Conservation (phyloP, 768 basidiomycete species). For the Erythrobasidium yunnanense region DNA sequence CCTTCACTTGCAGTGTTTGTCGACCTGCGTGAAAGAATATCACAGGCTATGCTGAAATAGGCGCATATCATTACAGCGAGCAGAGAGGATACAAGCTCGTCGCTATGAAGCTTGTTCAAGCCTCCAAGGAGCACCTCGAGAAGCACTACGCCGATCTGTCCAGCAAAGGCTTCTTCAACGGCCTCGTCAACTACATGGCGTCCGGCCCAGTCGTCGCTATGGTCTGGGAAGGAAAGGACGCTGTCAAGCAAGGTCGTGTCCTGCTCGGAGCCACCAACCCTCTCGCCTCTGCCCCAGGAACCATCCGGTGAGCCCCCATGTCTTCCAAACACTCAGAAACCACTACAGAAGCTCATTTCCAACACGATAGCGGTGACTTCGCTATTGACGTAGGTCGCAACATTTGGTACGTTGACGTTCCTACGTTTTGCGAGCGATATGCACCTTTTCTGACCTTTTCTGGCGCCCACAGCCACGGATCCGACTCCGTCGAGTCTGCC, state of each 20-base stretch:
- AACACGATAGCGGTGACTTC: conserved; percentile 67
- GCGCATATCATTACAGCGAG: too few relatives aligned
- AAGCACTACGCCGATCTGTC: conserved; percentile 95
- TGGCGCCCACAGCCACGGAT: conserved; percentile 37
- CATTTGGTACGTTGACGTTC: conserved; percentile 41
- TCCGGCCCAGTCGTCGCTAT: conserved; percentile 89
- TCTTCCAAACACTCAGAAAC: conserved; percentile 52
- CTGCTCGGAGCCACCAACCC: conserved; percentile 98
- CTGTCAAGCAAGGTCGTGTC: conserved; percentile 61
- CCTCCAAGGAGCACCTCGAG: conserved; percentile 75
- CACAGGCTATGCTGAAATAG: too few relatives aligned
- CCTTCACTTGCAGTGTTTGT: too few relatives aligned
- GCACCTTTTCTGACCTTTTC: too few relatives aligned
- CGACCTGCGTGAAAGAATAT: too few relatives aligned
- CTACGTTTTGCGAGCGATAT: too few relatives aligned
- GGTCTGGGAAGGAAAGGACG: conserved; percentile 74
- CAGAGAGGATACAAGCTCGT: conserved; percentile 94
- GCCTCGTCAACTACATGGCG: conserved; percentile 90
- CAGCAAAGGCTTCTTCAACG: conserved; percentile 90
- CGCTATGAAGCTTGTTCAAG: conserved; percentile 79
- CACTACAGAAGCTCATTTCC: neutral
- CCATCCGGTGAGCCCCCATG: conserved; percentile 52
- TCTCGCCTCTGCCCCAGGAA: conserved; percentile 72
- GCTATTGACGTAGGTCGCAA: conserved; percentile 83
- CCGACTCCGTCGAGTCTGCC: conserved; percentile 45